These are phyloP conservation scores for Ilex aquifolium DNA, from an alignment of 257 asterid genomes.

Conservation along the genomic window DNA sequence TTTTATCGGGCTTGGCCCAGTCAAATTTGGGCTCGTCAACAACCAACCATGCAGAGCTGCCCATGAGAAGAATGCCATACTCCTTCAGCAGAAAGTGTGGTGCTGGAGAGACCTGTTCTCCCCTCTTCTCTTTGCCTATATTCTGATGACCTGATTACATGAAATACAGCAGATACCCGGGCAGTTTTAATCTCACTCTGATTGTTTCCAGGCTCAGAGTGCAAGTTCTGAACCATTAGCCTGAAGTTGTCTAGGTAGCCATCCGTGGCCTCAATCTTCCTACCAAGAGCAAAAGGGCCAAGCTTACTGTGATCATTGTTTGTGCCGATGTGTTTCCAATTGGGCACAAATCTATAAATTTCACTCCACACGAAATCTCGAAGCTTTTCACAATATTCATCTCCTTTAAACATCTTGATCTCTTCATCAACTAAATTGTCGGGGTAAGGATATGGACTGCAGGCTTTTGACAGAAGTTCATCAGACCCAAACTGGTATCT, in stretches of 20 bases:
- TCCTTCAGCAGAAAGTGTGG: slow-evolving; percentile 18
- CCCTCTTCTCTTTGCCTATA: slow-evolving; percentile 8
- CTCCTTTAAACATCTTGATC: slow-evolving; percentile 11
- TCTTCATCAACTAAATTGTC: slow-evolving; percentile 7
- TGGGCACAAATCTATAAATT: slow-evolving; percentile 8
- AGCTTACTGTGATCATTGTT: not conserved
- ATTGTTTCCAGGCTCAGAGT: slow-evolving; percentile 5
- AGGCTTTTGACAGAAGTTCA: slow-evolving; percentile 8
- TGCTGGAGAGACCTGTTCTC: slow-evolving; percentile 16
- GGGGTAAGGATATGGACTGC: slow-evolving; percentile 12
- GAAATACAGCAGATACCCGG: slow-evolving; percentile 5
- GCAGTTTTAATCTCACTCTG: not conserved
- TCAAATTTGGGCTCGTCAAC: no score
- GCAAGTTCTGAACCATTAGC: slow-evolving; percentile 16
- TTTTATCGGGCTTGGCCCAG: no score
- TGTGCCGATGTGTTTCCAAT: not conserved
- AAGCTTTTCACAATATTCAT: slow-evolving; percentile 7
- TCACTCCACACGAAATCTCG: slow-evolving; percentile 11
- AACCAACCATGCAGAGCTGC: slow-evolving; percentile 25
- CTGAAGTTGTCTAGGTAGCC: slow-evolving; percentile 7
- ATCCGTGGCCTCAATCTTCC: slow-evolving; percentile 2
- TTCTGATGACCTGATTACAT: slow-evolving; percentile 9
- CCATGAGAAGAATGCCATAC: slow-evolving; percentile 15
- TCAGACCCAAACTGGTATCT: slow-evolving; percentile 15
- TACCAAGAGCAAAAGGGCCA: slow-evolving; percentile 10